Evolutionary conservation across 352 stramenopile genomes (phyloP).

Genomic region (Phytophthora sp.): DNA sequence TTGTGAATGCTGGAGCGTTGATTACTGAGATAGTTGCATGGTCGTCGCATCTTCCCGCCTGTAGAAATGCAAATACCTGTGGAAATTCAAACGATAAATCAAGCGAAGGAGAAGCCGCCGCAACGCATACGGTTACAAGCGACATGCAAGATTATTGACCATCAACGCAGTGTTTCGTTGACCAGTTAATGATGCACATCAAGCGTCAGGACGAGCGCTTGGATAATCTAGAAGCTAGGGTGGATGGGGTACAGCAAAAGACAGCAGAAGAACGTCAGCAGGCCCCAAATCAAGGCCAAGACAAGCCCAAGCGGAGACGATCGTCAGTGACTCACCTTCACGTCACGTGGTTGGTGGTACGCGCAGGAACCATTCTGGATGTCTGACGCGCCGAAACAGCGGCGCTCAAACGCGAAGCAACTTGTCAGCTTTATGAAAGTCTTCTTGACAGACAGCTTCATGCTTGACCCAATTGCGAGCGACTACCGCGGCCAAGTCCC

Average conservation of each 20-base stretch:
- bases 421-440: slow-evolving; percentile 30
- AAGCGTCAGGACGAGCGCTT: slow-evolving; percentile 15
- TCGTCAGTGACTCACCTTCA: slow-evolving; percentile 6
- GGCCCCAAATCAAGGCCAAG: slow-evolving; percentile 14
- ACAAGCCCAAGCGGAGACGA: slow-evolving; percentile 9
- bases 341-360: slow-evolving; percentile 22
- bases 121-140: not conserved
- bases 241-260: not conserved
- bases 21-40: not conserved
- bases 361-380: slow-evolving; percentile 10
- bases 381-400: not conserved
- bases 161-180: slow-evolving; percentile 19
- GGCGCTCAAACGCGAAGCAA: slow-evolving; percentile 21
- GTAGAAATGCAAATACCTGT: too few relatives aligned
- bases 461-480: not conserved
- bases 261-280: slow-evolving; percentile 7
- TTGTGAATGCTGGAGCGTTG: not conserved
- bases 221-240: slow-evolving; percentile 14
- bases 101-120: not conserved
- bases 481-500: slow-evolving; percentile 16
- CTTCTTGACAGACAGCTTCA: slow-evolving; percentile 7
- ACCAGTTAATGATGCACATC: slow-evolving; percentile 5
- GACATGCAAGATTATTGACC: not conserved
- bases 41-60: not conserved
- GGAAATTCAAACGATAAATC: not conserved